These are phyloP conservation scores for Saccharomycopsis babjevae DNA, from an alignment of 805 yeast species.

Conservation along the genomic window DNA sequence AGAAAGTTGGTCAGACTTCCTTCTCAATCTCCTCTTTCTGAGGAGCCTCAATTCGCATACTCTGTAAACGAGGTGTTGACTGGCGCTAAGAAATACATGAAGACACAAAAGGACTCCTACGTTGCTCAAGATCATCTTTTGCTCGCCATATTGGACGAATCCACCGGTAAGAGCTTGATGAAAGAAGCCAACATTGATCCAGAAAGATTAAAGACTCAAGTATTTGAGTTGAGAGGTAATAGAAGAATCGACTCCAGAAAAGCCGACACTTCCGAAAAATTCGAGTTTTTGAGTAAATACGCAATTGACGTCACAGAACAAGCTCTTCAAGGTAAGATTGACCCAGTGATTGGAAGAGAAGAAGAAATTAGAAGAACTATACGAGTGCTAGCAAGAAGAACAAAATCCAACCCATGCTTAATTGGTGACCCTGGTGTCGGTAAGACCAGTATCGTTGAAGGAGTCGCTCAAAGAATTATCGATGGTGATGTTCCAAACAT, in stretches of 20 bases:
- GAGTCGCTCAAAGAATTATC: constrained; percentile 94
- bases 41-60: constrained; percentile 63
- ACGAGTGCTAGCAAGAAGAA: constrained; percentile 91
- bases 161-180: constrained; percentile 55
- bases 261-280: constrained; percentile 81
- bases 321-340: constrained; percentile 90
- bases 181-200: constrained; percentile 61
- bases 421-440: constrained; percentile 99
- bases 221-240: constrained; percentile 74
- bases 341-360: constrained; percentile 98
- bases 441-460: constrained; percentile 96
- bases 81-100: constrained; percentile 66
- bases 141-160: constrained; percentile 75
- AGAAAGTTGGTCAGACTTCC: constrained; percentile 76
- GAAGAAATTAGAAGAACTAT: constrained; percentile 95
- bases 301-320: constrained; percentile 89
- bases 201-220: constrained; percentile 68
- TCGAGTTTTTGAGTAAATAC: constrained; percentile 79
- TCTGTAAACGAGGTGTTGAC: constrained; percentile 67
- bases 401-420: constrained; percentile 91
- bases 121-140: constrained; percentile 92
- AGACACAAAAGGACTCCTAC: constrained; percentile 81
- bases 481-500: constrained; percentile 93
- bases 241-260: constrained; percentile 87
- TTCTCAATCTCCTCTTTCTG: constrained; percentile 82